A percentile compares a stretch with the other conserved stretches of the same genome.
Conservation (phyloP, 2,329 filamentous ascomycete species). For the Diaporthe humulicola region DNA sequence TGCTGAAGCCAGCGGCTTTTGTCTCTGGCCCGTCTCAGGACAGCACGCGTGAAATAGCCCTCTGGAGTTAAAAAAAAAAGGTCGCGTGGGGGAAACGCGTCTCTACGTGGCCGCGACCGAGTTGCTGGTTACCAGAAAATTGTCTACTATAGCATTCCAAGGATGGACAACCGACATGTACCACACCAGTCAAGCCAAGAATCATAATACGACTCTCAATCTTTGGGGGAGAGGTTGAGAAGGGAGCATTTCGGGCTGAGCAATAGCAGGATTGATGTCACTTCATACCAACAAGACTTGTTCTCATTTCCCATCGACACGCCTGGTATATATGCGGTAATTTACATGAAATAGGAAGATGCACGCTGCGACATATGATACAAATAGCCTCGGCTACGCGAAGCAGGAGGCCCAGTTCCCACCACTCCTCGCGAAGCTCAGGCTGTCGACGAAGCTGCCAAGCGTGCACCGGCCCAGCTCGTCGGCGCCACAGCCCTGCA, state of each 20-base stretch:
- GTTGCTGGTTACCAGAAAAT: neutral
- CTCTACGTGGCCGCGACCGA: neutral
- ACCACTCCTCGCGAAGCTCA: conserved; percentile 79
- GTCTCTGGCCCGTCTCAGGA: no score
- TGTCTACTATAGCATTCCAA: neutral
- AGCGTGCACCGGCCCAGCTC: conserved; percentile 78
- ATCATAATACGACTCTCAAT: neutral
- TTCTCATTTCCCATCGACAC: neutral
- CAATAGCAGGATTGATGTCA: neutral
- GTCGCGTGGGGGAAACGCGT: no score
- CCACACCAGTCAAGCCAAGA: neutral
- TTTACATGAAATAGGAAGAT: neutral
- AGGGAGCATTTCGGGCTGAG: neutral
- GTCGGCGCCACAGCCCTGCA: conserved; percentile 80
- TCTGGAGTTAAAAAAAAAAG: no score
- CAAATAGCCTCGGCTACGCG: conserved; percentile 41
- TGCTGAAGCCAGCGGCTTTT: no score
- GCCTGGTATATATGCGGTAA: neutral
- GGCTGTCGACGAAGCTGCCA: conserved; percentile 77
- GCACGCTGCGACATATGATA: neutral
- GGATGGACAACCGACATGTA: neutral
- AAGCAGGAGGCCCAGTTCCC: conserved; percentile 81
- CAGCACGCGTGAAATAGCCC: no score
- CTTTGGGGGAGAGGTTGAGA: neutral
- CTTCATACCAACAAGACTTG: neutral